Evolutionary conservation across 768 basidiomycete genomes (phyloP), one percentile per base, ranked within the genome.

Genomic region (Calocybe gangraenosa): DNA sequence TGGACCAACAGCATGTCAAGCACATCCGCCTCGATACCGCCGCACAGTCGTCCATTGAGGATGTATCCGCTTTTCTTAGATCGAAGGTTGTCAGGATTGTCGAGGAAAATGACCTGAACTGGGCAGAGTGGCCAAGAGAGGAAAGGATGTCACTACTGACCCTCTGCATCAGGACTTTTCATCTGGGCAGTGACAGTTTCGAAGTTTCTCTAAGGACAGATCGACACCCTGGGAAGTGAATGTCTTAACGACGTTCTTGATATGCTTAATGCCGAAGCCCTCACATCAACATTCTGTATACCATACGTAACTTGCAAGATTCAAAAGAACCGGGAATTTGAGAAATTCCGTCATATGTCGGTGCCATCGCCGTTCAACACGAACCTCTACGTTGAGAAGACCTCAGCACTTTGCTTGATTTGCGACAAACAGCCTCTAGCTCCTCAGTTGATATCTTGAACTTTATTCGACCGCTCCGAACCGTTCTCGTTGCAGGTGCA

Each of bases 1-100:
- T 46, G 25, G 19, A 49, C 20, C 28, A 43, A 14, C 13, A 25
- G 14, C 34, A 45, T 30, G 53, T 54, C 33, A 52, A 56, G 32
- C 46, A 52, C 21, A 41, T 56, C 11, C 44, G 46, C 28, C 42
- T 56, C 1, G 52, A 56, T 33, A 55, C 48, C 2, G 47, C 46
- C 1, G 30, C 41, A 5, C 32, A 44, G 40, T 48, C 51, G 13
- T 56, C 51, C 19, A 45, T 50, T 25, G 17, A 43, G n/a, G 54
- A 56, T 25, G 54, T 56, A 17, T 36, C 46, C 5, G 30, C 36
- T 6, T 53, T 46, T 30, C 47, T 56, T 20, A 35, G 40, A 13
- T 33, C 46, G 17, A 37, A 44, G 7, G 21, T 55, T 7, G 45
- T 23, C 3, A 31, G 35, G 9, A 53, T 53, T 17, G 52, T 48